phyloP scores from a whole-genome alignment of 2,329 filamentous ascomycete genomes.

The Ceratocystis papillata region DNA sequence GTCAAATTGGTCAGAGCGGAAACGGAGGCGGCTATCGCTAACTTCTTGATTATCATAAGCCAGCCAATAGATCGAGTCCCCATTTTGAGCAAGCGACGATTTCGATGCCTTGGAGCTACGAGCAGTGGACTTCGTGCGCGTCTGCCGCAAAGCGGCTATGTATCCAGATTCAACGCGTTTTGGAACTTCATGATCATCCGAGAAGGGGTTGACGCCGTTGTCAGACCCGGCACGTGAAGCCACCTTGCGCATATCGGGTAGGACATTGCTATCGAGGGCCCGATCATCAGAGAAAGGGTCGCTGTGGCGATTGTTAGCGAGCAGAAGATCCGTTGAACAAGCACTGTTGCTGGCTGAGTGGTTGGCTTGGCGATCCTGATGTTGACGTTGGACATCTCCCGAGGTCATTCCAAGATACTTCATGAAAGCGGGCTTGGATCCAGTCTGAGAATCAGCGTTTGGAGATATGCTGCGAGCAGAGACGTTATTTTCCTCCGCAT shows the following conservation, averaged over 20 bases:
- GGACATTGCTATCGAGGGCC: constrained; percentile 32
- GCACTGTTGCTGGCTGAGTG: constrained; percentile 29
- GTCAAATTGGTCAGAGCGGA: constrained; percentile 55
- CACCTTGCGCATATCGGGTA: constrained; percentile 8
- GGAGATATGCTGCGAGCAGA: constrained; percentile 6
- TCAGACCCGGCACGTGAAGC: constrained; percentile 27
- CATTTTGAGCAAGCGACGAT: constrained; percentile 27
- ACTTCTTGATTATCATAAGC: constrained; percentile 34
- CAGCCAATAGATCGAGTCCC: constrained; percentile 36
- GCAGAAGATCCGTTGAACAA: constrained; percentile 34
- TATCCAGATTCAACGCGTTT: constrained; percentile 35
- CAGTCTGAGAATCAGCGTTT: not conserved
- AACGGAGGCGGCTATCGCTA: constrained; percentile 42
- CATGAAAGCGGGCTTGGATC: constrained; percentile 36
- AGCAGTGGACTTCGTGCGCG: constrained; percentile 37
- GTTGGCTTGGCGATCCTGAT: constrained; percentile 32
- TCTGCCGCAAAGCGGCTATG: constrained; percentile 39
- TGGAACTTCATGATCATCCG: constrained; percentile 38
- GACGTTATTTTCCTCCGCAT: constrained; percentile 14
- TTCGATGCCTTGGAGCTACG: constrained; percentile 28
- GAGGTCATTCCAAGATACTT: constrained; percentile 38
- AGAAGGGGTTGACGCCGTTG: constrained; percentile 35
- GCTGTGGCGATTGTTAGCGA: constrained; percentile 33
- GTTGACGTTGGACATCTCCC: constrained; percentile 33
- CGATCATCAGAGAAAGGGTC: constrained; percentile 44